Evolutionary conservation across 768 basidiomycete species (phyloP).

Genomic region (Leccinum obscurum): DNA sequence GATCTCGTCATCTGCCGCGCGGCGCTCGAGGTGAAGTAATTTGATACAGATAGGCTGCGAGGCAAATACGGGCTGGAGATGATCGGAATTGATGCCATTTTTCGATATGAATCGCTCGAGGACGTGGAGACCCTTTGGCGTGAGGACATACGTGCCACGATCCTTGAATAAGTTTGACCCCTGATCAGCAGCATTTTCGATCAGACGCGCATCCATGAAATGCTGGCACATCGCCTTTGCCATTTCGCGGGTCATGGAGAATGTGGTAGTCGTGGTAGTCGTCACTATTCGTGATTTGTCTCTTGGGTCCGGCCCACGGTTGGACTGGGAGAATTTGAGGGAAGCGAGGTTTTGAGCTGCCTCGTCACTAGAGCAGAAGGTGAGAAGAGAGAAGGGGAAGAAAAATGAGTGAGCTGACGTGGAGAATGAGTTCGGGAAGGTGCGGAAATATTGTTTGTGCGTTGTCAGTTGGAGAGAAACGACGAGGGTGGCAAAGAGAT

Average conservation of each 20-base stretch:
- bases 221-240: constrained; percentile 99
- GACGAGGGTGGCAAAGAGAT: constrained; percentile 95
- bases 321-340: constrained; percentile 98
- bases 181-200: constrained; percentile 94
- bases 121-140: constrained; percentile 97
- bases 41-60: constrained; percentile 97
- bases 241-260: constrained; percentile 99
- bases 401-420: constrained; percentile 60
- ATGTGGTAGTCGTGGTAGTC: constrained; percentile 98
- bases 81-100: constrained; percentile 96
- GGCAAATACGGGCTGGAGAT: constrained; percentile 85
- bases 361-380: constrained; percentile 69
- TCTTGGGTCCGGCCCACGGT: constrained; percentile 96
- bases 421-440: constrained; percentile 91
- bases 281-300: constrained; percentile 98
- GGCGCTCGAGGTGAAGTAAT: constrained; percentile 93
- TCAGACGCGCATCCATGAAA: constrained; percentile 98
- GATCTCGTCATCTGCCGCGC: constrained; percentile 93
- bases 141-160: constrained; percentile 92
- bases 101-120: constrained; percentile 99
- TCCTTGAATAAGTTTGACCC: constrained; percentile 93
- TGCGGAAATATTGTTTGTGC: constrained; percentile 96
- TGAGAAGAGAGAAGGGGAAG: constrained; percentile 12
- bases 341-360: constrained; percentile 91
- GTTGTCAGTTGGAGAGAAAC: constrained; percentile 87